phyloP scores from a whole-genome alignment of 768 basidiomycete genomes.

The Lactarius deliciosus region DNA sequence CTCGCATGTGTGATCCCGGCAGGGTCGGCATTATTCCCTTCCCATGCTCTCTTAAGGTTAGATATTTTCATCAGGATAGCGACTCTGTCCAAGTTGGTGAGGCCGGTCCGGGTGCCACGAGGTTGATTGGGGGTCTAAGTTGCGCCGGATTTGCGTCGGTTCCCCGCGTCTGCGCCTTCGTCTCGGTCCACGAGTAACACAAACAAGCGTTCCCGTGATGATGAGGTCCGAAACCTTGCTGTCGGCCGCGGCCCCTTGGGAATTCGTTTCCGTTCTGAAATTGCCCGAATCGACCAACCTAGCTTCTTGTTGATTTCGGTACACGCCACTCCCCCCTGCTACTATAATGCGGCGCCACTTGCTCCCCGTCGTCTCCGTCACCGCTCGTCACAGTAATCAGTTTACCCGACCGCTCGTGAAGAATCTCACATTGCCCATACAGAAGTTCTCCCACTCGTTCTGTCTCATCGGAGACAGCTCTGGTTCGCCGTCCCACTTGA shows the following conservation, averaged over 20 bases:
- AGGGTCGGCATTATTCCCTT: background rate
- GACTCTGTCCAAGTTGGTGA: background rate
- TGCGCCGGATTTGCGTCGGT: background rate
- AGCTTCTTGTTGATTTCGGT: too few relatives aligned
- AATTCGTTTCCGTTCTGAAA: too few relatives aligned
- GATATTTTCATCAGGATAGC: background rate
- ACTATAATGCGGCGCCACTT: too few relatives aligned
- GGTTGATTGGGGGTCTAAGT: background rate
- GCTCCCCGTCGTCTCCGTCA: too few relatives aligned
- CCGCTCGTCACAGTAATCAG: background rate
- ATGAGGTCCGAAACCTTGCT: background rate
- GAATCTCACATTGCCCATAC: background rate
- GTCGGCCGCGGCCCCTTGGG: background rate
- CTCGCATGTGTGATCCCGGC: background rate
- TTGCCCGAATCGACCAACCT: too few relatives aligned
- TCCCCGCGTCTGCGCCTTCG: background rate
- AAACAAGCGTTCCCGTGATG: background rate
- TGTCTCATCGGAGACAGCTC: background rate
- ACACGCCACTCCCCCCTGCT: too few relatives aligned
- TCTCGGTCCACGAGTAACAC: background rate
- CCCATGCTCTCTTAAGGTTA: background rate
- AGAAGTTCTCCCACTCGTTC: background rate
- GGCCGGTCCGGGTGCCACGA: background rate
- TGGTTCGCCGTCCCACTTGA: slow-evolving; percentile 11
- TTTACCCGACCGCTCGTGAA: slow-evolving; percentile 1